phyloP scores from a whole-genome alignment of 2,329 filamentous ascomycete genomes.

The Hypoxylon sp. region DNA sequence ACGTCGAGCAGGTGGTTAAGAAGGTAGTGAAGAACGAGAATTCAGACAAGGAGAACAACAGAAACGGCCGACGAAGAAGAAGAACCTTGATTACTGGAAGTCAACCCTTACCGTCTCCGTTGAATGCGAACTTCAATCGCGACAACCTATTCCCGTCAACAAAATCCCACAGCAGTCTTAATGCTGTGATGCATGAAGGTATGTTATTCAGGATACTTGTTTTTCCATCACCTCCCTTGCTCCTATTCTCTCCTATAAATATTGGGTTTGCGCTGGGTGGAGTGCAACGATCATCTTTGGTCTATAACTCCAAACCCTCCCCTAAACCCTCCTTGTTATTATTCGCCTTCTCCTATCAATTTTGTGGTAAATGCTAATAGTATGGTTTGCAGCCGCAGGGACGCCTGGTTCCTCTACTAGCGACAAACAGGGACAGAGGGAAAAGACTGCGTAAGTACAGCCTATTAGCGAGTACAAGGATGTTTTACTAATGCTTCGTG shows the following conservation, averaged over 20 bases:
- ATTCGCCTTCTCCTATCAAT: neutral
- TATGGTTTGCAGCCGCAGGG: constrained; percentile 31
- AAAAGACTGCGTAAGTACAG: constrained; percentile 87
- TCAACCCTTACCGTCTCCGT: constrained; percentile 91
- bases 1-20: constrained; percentile 98
- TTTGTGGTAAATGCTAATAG: constrained; percentile 41
- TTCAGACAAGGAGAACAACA: constrained; percentile 82
- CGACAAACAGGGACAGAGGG: constrained; percentile 81
- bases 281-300: too few relatives aligned
- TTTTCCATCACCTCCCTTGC: constrained; percentile 4
- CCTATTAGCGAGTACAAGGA: constrained; percentile 4
- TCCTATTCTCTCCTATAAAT: neutral
- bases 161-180: constrained; percentile 77
- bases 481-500: constrained; percentile 17
- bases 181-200: constrained; percentile 85
- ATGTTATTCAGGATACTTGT: too few relatives aligned
- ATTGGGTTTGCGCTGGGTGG: neutral
- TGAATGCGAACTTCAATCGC: constrained; percentile 90
- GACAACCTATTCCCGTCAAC: constrained; percentile 73
- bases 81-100: constrained; percentile 96
- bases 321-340: too few relatives aligned
- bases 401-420: constrained; percentile 61
- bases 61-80: constrained; percentile 88
- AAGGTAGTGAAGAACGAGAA: constrained; percentile 87
- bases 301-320: too few relatives aligned